phyloP scores from a whole-genome alignment of 176 grass and related monocot species.

The Oryza nivara region DNA sequence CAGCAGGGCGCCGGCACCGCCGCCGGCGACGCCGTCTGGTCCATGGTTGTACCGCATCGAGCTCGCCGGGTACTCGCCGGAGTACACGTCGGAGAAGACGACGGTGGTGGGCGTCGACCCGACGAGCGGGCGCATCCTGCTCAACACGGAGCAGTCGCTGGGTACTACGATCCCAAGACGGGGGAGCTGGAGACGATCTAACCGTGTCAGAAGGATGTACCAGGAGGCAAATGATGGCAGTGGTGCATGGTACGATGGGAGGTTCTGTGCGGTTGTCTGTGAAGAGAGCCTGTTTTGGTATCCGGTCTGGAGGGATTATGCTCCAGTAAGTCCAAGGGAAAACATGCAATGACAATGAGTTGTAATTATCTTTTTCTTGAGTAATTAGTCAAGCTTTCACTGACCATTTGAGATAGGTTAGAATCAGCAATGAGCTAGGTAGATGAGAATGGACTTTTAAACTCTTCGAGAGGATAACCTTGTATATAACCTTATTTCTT shows the following conservation, averaged over 20 bases:
- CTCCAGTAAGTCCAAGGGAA: background rate
- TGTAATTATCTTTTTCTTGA: background rate
- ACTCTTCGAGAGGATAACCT: too few relatives aligned
- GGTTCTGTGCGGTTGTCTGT: background rate
- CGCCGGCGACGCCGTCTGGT: background rate
- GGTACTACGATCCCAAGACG: slow-evolving; percentile 17
- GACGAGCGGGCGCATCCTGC: slow-evolving; percentile 4
- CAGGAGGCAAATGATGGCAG: too few relatives aligned
- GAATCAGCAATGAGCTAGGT: too few relatives aligned
- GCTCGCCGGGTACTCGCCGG: background rate
- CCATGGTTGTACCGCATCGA: background rate
- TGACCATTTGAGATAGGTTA: background rate
- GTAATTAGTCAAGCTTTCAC: background rate
- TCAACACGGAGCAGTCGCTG: background rate
- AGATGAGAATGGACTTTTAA: too few relatives aligned
- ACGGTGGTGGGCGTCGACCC: background rate
- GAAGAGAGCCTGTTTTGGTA: background rate
- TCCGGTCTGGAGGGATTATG: background rate
- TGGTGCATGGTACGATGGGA: background rate
- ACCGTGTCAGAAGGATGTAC: background rate
- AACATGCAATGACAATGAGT: too few relatives aligned
- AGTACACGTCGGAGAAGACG: background rate
- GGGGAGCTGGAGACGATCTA: background rate
- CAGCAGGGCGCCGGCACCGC: background rate
- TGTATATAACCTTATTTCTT: too few relatives aligned